Conservation (phyloP, 2,329 filamentous ascomycete species). For the Fusarium subglutinans region DNA sequence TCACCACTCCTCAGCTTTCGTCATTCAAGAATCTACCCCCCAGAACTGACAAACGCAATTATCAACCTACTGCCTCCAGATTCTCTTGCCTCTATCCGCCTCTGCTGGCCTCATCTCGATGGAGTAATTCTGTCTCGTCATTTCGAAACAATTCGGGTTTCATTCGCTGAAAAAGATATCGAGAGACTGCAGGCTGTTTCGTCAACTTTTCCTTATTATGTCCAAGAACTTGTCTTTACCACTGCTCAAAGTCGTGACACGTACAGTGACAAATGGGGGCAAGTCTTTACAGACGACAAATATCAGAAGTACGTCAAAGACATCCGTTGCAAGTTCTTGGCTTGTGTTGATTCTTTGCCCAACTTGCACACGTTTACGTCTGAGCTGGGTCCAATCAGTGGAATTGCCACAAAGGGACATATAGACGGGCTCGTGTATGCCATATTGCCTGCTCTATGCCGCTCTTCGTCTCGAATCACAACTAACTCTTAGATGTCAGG, state of each 20-base stretch:
- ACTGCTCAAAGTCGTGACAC: background rate
- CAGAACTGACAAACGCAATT: background rate
- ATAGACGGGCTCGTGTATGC: background rate
- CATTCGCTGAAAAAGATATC: background rate
- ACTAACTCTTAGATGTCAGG: background rate
- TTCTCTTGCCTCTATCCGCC: background rate
- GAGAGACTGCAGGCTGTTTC: background rate
- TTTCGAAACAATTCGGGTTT: background rate
- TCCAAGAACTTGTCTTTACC: slow-evolving; percentile 5
- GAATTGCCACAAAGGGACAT: background rate
- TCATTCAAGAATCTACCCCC: background rate
- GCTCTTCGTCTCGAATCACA: background rate
- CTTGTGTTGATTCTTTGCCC: background rate
- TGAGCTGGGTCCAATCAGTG: background rate
- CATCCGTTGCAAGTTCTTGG: background rate
- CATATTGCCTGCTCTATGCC: background rate
- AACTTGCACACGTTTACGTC: background rate
- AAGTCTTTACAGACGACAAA: background rate
- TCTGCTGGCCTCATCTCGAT: background rate
- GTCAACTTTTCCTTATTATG: background rate
- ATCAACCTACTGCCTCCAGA: background rate
- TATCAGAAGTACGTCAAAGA: background rate
- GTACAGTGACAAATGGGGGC: background rate
- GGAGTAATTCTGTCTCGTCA: background rate
- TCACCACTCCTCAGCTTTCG: background rate